Evolutionary conservation across 345 rosid genomes (phyloP).

Genomic region (Boechera retrofracta): DNA sequence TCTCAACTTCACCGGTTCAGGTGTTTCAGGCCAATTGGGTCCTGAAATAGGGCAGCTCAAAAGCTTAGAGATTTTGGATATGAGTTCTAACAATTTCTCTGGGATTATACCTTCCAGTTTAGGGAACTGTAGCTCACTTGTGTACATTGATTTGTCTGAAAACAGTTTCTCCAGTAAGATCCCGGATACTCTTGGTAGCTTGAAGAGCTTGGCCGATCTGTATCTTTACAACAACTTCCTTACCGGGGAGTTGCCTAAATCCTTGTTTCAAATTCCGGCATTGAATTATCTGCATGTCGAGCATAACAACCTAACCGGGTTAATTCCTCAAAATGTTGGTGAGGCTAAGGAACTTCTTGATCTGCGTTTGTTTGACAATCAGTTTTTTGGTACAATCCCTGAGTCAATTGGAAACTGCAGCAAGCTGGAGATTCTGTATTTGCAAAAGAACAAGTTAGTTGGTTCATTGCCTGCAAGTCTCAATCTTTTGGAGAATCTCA

Average conservation of each 20-base stretch:
- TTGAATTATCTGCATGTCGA: slow-evolving; percentile 53
- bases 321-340: slow-evolving; percentile 61
- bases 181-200: slow-evolving; percentile 49
- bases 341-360: slow-evolving; percentile 49
- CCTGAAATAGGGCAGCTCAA: slow-evolving; percentile 57
- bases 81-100: slow-evolving; percentile 57
- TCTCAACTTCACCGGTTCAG: slow-evolving; percentile 58
- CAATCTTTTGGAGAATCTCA: slow-evolving; percentile 58
- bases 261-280: slow-evolving; percentile 51
- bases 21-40: slow-evolving; percentile 66
- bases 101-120: slow-evolving; percentile 56
- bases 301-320: slow-evolving; percentile 59
- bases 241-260: slow-evolving; percentile 59
- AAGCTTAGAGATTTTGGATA: slow-evolving; percentile 53
- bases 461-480: slow-evolving; percentile 69
- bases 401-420: slow-evolving; percentile 68
- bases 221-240: slow-evolving; percentile 58
- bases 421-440: slow-evolving; percentile 52
- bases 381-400: slow-evolving; percentile 62
- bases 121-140: slow-evolving; percentile 59
- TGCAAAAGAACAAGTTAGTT: slow-evolving; percentile 53
- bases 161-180: slow-evolving; percentile 62
- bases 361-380: slow-evolving; percentile 54
- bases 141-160: slow-evolving; percentile 55
- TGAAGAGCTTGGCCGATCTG: slow-evolving; percentile 48